Percentiles rank a stretch among this genome's conserved stretches.
Conservation (phyloP, 2,329 filamentous ascomycete species). For the Colletotrichum sp. region DNA sequence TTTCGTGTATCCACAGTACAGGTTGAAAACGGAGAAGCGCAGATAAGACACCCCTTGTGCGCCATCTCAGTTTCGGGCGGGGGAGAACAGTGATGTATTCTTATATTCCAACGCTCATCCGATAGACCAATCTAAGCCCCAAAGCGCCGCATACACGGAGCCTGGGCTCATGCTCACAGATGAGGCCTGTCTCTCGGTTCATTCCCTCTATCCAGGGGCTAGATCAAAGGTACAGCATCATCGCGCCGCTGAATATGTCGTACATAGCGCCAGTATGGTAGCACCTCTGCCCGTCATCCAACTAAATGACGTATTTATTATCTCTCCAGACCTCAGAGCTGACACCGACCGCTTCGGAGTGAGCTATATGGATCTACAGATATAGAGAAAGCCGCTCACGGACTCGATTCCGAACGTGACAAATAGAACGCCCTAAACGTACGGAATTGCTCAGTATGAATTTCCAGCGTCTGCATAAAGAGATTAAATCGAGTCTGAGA, state of each 20-base stretch:
- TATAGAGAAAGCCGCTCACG: background rate
- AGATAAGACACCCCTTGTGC: background rate
- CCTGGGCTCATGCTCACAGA: background rate
- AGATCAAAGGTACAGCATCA: background rate
- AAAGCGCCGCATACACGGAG: background rate
- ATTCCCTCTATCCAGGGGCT: background rate
- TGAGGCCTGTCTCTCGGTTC: background rate
- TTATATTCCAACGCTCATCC: background rate
- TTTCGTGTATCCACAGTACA: background rate
- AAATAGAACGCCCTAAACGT: no score
- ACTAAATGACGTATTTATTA: background rate
- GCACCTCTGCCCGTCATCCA: background rate
- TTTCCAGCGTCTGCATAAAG: no score
- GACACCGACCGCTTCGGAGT: background rate
- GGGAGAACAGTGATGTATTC: background rate
- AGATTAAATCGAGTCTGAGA: no score
- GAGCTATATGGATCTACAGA: background rate
- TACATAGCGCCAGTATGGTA: background rate
- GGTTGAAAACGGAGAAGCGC: background rate
- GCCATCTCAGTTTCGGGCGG: background rate
- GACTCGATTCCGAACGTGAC: background rate
- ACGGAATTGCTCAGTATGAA: no score
- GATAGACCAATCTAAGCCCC: background rate
- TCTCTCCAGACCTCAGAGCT: background rate
- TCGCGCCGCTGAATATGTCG: background rate